Evolutionary conservation across 2,329 filamentous ascomycete species (phyloP), one percentile per base, ranked within the genome.

Genomic region (Cladophialophora chaetospira): DNA sequence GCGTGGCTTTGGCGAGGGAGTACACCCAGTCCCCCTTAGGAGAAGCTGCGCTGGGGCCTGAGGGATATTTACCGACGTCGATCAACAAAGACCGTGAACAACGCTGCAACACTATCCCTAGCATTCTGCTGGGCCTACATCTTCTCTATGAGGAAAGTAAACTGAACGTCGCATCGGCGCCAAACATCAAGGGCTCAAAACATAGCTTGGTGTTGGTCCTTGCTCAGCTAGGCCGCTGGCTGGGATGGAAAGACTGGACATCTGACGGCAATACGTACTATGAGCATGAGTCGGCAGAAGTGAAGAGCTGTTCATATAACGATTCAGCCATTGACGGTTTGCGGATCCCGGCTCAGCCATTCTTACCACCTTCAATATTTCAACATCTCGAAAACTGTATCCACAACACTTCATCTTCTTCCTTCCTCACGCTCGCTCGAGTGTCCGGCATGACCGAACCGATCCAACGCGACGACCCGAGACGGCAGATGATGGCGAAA

Each of bases 111-210:
- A 79, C 88, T 29, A 76, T 87, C 69, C 82, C 89, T 67, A 79
- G 88, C 49, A 81, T 93, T 33, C 77, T 95, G 62, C 77, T 86
- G 35, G 88, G 84, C 0, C 77, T 99, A 10, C 94, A 99, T 73
- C 78, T 97, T 2, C 77, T 96, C n/a, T 81, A 88, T 0, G 93
- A 99, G 70, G 94, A 99, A 70, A 81, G 88, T 61, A 97, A 96
- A 69, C 81, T 99, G 1, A 84, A 89, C 59, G 82, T 86, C 3
- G 77, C 78, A 42, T 73, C 74, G n/a, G 78, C 82, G 60, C 70
- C 73, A n/a, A 54, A 44, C 45, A 72, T 77, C 9, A 72, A 69
- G 45, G 71, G 71, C 17, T 73, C 78, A 38, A 65, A 73, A 19
- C 73, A 77, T 11, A 77, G 80, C 38, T 73, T 97, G 19, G 83